These are phyloP conservation scores for Luffa aegyptiaca DNA, from an alignment of 306 rosid genomes.

Conservation along the genomic window DNA sequence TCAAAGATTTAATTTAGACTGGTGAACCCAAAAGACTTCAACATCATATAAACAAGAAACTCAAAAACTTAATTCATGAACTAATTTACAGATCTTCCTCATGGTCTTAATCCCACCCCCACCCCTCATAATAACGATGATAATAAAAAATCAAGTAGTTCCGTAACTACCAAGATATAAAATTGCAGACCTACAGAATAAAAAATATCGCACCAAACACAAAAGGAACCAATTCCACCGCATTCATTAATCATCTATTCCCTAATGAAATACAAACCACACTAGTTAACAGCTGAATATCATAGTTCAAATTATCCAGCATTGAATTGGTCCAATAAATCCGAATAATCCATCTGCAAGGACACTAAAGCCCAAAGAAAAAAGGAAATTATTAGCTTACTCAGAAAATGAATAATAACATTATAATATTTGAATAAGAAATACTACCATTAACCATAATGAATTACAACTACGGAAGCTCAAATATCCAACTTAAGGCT, in stretches of 20 bases:
- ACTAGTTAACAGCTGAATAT: slow-evolving; percentile 11
- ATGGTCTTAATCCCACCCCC: too few relatives aligned
- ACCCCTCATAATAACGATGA: too few relatives aligned
- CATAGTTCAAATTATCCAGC: background rate
- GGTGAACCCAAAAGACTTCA: too few relatives aligned
- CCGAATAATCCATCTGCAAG: slow-evolving; percentile 53
- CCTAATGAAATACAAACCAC: background rate
- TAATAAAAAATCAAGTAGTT: too few relatives aligned
- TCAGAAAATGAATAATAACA: background rate
- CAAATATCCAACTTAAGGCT: background rate
- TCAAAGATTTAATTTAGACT: too few relatives aligned
- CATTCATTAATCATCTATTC: background rate
- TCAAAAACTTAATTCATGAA: too few relatives aligned
- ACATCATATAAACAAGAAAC: too few relatives aligned
- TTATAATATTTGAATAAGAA: slow-evolving; percentile 13
- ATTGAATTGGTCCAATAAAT: background rate
- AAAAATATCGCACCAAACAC: background rate
- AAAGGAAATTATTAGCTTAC: slow-evolving; percentile 5
- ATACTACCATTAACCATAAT: background rate
- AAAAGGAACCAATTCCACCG: background rate
- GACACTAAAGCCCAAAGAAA: slow-evolving; percentile 74
- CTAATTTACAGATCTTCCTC: too few relatives aligned
- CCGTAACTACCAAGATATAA: too few relatives aligned
- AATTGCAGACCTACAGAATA: background rate
- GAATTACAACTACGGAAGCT: background rate